Evolutionary conservation across 1,139 yeast genomes (phyloP).

Genomic region (Saccharomycopsis phalli): DNA sequence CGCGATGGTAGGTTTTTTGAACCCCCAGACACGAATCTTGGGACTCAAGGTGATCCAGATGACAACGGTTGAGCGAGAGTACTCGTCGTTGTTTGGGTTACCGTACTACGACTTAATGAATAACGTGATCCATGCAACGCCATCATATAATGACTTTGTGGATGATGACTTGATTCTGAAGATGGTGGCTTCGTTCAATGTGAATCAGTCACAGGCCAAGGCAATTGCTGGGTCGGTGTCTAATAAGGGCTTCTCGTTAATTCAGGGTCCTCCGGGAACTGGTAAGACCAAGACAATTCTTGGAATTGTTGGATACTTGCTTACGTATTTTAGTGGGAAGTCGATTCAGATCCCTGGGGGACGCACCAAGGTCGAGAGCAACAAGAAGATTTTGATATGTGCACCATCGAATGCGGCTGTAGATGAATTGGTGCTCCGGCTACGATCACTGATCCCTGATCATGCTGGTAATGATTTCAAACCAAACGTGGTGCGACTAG

Average conservation of each 20-base stretch:
- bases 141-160: conserved; percentile 33
- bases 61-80: conserved; percentile 92
- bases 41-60: conserved; percentile 75
- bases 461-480: conserved; percentile 46
- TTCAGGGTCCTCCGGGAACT: conserved; percentile 98
- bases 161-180: conserved; percentile 31
- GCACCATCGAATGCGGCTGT: conserved; percentile 99
- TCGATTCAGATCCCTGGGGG: conserved; percentile 25
- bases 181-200: conserved; percentile 42
- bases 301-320: conserved; percentile 77
- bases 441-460: conserved; percentile 62
- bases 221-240: conserved; percentile 73
- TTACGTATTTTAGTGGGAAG: conserved; percentile 31
- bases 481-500: conserved; percentile 81
- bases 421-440: conserved; percentile 86
- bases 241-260: conserved; percentile 71
- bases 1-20: conserved; percentile 46
- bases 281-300: conserved; percentile 96
- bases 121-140: conserved; percentile 57
- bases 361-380: conserved; percentile 23
- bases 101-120: conserved; percentile 67
- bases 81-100: conserved; percentile 70
- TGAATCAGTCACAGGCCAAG: conserved; percentile 81
- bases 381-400: conserved; percentile 64
- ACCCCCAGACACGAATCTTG: conserved; percentile 54